phyloP scores from a whole-genome alignment of 305 asterid species.

The Solanum aculeatissimum region DNA sequence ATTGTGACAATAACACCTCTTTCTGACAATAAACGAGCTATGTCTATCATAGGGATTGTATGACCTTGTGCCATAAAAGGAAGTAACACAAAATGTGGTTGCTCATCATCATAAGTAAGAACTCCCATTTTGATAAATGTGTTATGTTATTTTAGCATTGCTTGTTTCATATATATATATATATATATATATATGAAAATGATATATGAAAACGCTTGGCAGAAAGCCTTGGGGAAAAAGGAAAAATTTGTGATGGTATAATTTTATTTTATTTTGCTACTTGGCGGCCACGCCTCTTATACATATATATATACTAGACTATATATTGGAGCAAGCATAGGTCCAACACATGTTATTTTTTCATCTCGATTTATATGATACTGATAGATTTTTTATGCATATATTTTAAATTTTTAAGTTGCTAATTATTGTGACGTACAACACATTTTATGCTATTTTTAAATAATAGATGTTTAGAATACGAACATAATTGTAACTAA shows the following conservation, averaged over 20 bases:
- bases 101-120: neutral
- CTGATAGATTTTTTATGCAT: no score
- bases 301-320: no score
- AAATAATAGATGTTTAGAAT: no score
- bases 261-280: neutral
- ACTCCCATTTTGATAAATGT: neutral
- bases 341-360: no score
- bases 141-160: neutral
- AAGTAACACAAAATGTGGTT: slow-evolving; percentile 25
- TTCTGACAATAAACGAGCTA: slow-evolving; percentile 34
- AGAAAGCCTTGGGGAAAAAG: neutral
- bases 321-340: no score
- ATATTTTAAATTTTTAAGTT: no score
- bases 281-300: neutral
- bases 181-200: no score
- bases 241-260: neutral
- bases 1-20: slow-evolving; percentile 30
- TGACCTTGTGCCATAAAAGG: slow-evolving; percentile 63
- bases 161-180: neutral
- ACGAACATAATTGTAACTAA: no score
- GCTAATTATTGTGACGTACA: no score
- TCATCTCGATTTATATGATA: no score
- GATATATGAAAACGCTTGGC: neutral
- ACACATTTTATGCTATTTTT: no score
- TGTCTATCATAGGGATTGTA: slow-evolving; percentile 48